Conservation (phyloP, 2,329 filamentous ascomycete genomes). For the Arthrobotrys iridis region DNA sequence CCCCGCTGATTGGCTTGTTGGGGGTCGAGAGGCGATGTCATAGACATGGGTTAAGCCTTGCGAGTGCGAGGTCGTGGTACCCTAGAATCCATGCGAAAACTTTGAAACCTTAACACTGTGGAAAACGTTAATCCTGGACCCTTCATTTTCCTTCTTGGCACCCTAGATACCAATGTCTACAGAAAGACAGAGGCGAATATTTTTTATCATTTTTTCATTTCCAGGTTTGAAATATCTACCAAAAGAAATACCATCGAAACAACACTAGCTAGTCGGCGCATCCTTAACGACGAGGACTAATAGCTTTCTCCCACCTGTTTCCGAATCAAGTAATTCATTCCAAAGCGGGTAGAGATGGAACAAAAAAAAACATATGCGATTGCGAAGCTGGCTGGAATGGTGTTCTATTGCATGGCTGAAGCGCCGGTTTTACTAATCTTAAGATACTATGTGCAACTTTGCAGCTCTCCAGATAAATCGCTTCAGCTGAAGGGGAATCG, state of each 20-base stretch:
- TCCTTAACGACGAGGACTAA: slow-evolving; percentile 12
- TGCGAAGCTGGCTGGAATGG: neutral
- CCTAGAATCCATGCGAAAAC: too few species aligned
- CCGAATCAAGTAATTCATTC: slow-evolving; percentile 28
- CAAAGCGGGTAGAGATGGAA: too few species aligned
- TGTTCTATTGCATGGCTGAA: neutral
- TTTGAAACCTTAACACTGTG: too few species aligned
- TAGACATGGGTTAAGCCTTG: slow-evolving; percentile 15
- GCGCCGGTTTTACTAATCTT: too few species aligned
- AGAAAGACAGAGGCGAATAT: neutral
- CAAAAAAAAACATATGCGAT: neutral
- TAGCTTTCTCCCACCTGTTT: slow-evolving; percentile 31
- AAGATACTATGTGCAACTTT: too few species aligned
- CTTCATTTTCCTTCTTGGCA: too few species aligned
- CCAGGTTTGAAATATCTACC: neutral
- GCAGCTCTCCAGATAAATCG: too few species aligned
- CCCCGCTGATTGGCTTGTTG: too few species aligned
- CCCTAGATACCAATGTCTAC: neutral
- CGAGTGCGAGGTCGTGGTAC: neutral
- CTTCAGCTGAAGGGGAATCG: too few species aligned
- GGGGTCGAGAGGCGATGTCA: slow-evolving; percentile 40
- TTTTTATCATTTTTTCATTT: too few species aligned
- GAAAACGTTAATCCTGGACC: too few species aligned
- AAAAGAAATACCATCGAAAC: slow-evolving; percentile 1
- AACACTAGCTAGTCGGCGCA: slow-evolving; percentile 2